A percentile compares a stretch with the other conserved stretches of the same genome.
phyloP scores from a whole-genome alignment of 345 rosid species.

The Eucalyptus microcorys region DNA sequence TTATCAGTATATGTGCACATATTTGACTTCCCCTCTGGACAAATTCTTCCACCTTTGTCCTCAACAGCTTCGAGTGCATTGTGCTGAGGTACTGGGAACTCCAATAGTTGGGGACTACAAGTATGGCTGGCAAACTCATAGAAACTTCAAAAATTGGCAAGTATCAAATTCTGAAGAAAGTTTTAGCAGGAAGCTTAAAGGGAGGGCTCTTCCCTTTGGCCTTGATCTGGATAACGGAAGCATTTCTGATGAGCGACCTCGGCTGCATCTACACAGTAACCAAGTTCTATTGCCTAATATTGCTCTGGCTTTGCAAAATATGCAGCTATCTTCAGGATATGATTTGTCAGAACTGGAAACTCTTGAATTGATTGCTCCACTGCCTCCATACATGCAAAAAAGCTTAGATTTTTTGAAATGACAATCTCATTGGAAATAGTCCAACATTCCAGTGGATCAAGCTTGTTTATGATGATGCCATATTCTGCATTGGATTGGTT shows the following conservation, averaged over 20 bases:
- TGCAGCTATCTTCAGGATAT: slow-evolving; percentile 18
- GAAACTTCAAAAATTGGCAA: slow-evolving; percentile 22
- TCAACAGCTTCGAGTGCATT: slow-evolving; percentile 85
- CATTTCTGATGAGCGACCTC: slow-evolving; percentile 50
- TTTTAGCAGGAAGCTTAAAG: background rate
- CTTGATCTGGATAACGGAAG: slow-evolving; percentile 67
- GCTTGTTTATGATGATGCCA: background rate
- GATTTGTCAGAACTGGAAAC: slow-evolving; percentile 34
- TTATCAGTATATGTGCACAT: background rate
- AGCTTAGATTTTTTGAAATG: slow-evolving; percentile 54
- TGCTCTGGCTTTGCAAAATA: slow-evolving; percentile 33
- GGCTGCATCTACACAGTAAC: slow-evolving; percentile 86
- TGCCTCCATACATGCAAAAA: slow-evolving; percentile 79
- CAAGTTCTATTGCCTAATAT: slow-evolving; percentile 64
- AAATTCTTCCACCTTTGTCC: background rate
- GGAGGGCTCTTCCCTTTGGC: slow-evolving; percentile 39
- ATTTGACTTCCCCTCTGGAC: background rate
- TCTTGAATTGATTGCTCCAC: slow-evolving; percentile 58
- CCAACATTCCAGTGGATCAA: background rate
- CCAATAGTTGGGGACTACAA: slow-evolving; percentile 93
- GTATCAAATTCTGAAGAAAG: background rate
- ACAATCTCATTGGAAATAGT: background rate
- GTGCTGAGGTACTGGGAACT: slow-evolving; percentile 87
- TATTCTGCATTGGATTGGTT: background rate
- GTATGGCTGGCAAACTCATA: slow-evolving; percentile 85